Evolutionary conservation across 2,329 filamentous ascomycete species (phyloP).

Genomic region (Pseudocercospora pini-densiflorae): DNA sequence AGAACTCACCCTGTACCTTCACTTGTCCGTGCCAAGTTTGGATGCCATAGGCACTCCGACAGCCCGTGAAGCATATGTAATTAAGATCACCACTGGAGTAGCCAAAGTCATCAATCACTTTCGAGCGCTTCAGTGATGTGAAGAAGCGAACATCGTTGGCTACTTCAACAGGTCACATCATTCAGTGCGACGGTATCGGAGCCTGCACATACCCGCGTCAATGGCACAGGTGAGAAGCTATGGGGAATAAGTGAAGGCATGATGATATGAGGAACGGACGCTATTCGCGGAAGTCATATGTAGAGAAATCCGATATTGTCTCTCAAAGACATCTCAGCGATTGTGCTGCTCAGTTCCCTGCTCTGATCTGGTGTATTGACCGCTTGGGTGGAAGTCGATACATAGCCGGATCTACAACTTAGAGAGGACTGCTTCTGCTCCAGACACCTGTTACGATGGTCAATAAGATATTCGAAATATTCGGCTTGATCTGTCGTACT

Average conservation of each 20-base stretch:
- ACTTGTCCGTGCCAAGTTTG: background rate
- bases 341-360: background rate
- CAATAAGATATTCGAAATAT: background rate
- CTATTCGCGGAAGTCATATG: background rate
- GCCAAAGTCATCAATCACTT: too few relatives aligned
- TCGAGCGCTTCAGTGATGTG: too few relatives aligned
- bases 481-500: constrained; percentile 40
- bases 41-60: background rate
- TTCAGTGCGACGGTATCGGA: background rate
- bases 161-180: background rate
- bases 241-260: background rate
- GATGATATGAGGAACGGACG: background rate
- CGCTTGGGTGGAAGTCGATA: background rate
- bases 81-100: background rate
- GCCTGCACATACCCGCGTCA: background rate
- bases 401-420: constrained; percentile 27
- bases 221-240: background rate
- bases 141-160: background rate
- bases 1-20: background rate
- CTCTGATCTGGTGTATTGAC: background rate
- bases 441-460: constrained; percentile 28
- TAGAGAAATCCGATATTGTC: background rate
- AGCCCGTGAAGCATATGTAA: background rate
- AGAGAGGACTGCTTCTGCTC: constrained; percentile 33
- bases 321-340: background rate